A percentile compares a stretch with the other conserved stretches of the same genome.
Evolutionary conservation across 805 yeast species (phyloP).

Genomic region (Zygosaccharomyces kombuchaensis): DNA sequence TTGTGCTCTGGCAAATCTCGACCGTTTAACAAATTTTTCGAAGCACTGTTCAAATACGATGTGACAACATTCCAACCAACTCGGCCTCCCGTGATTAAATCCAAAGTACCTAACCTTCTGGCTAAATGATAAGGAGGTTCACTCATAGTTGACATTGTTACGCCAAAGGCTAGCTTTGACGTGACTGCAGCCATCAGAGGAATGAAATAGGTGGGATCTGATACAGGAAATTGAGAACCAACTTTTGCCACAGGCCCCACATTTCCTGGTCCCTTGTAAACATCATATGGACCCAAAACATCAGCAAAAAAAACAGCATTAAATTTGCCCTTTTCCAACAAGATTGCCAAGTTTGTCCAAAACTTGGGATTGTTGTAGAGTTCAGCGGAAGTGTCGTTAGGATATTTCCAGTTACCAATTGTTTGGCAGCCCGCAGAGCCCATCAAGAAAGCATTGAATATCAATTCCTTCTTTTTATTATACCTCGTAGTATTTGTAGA

Average conservation of each 20-base stretch:
- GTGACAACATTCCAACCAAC: conserved; percentile 47
- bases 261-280: conserved; percentile 40
- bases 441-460: conserved; percentile 39
- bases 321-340: conserved; percentile 38
- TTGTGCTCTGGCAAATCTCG: conserved; percentile 38
- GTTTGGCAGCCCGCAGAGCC: conserved; percentile 28
- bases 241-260: conserved; percentile 36
- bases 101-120: conserved; percentile 43
- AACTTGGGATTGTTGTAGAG: conserved; percentile 31
- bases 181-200: conserved; percentile 43
- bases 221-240: conserved; percentile 37
- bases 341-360: conserved; percentile 38
- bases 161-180: conserved; percentile 38
- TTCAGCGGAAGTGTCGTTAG: conserved; percentile 11
- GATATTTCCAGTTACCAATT: conserved; percentile 18
- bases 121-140: conserved; percentile 43
- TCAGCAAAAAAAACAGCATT: conserved; percentile 40
- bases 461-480: conserved; percentile 23
- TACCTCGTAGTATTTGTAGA: too few relatives aligned
- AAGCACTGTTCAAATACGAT: conserved; percentile 41
- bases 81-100: conserved; percentile 41
- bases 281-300: conserved; percentile 40
- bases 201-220: conserved; percentile 40
- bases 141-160: conserved; percentile 41
- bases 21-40: conserved; percentile 39